phyloP scores from a whole-genome alignment of 148 eudicot genomes.

The Camellia sinensis region DNA sequence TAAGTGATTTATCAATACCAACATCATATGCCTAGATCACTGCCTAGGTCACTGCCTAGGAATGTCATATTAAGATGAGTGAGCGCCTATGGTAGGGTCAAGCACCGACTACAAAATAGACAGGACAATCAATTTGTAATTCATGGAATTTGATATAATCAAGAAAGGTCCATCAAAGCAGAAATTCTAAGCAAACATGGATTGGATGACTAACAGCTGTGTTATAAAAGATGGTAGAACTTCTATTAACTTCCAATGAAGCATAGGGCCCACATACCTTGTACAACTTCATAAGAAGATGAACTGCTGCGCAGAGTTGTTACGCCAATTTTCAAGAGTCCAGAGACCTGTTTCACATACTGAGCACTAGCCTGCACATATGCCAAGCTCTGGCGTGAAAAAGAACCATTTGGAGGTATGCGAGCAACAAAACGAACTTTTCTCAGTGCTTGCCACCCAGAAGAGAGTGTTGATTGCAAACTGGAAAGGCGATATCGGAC shows the following conservation, averaged over 20 bases:
- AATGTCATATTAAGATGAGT: not conserved
- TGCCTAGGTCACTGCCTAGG: not conserved
- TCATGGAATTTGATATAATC: not conserved
- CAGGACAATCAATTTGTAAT: not conserved
- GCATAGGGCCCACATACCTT: slow-evolving; percentile 39
- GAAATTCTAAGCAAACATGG: not conserved
- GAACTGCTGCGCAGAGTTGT: slow-evolving; percentile 65
- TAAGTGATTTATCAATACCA: not conserved
- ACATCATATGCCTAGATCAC: not conserved
- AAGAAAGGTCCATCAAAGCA: not conserved
- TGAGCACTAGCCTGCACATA: slow-evolving; percentile 83
- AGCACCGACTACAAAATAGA: not conserved
- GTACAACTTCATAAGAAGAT: slow-evolving; percentile 66
- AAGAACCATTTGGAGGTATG: slow-evolving; percentile 59
- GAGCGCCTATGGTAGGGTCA: not conserved
- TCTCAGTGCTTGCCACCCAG: slow-evolving; percentile 77
- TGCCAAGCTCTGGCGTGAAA: slow-evolving; percentile 81
- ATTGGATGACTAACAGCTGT: not conserved
- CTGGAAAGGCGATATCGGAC: slow-evolving; percentile 48
- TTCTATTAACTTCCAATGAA: not conserved
- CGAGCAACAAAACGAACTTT: slow-evolving; percentile 57
- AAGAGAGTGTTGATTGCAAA: slow-evolving; percentile 43
- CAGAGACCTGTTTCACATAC: slow-evolving; percentile 83
- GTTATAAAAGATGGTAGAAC: not conserved
- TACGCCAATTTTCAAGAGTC: slow-evolving; percentile 82